These are phyloP conservation scores for Fusarium clavum DNA, from an alignment of 2,329 filamentous ascomycete species.

Conservation along the genomic window DNA sequence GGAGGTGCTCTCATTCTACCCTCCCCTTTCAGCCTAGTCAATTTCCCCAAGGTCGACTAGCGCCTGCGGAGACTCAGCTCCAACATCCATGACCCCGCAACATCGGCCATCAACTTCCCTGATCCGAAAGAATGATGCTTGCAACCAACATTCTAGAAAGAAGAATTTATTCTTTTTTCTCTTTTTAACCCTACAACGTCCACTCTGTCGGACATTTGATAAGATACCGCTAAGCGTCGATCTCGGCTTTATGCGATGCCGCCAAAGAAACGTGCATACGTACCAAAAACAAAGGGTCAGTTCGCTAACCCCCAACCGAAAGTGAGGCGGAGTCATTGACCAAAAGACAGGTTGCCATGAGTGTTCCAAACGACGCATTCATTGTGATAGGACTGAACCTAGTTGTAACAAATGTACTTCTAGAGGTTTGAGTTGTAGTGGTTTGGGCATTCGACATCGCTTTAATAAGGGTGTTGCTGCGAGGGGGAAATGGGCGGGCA, in stretches of 20 bases:
- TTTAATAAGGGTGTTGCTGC: conserved; percentile 45
- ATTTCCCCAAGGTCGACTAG: not conserved
- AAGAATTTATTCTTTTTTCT: not conserved
- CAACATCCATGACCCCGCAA: conserved; percentile 10
- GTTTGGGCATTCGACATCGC: conserved; percentile 41
- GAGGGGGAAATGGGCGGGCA: conserved; percentile 44
- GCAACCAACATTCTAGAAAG: conserved; percentile 7
- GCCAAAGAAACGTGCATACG: conserved; percentile 43
- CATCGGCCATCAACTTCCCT: not conserved
- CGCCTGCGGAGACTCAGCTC: not conserved
- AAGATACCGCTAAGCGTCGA: conserved; percentile 7
- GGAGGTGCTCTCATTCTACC: conserved; percentile 26
- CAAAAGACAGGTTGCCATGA: conserved; percentile 33
- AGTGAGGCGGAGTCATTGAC: not conserved
- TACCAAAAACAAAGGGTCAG: conserved; percentile 43
- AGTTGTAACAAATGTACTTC: conserved; percentile 40
- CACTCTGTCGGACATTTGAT: not conserved
- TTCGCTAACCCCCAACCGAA: not conserved
- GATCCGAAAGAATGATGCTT: conserved; percentile 14
- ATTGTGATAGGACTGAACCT: conserved; percentile 42
- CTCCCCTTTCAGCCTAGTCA: conserved; percentile 4
- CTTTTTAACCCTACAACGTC: not conserved
- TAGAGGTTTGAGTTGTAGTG: conserved; percentile 40
- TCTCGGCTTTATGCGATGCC: conserved; percentile 34
- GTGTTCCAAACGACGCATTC: conserved; percentile 42